These are phyloP conservation scores for Lichtheimia corymbifera DNA, from an alignment of 371 early-diverging fungal genomes.

Conservation along the genomic window DNA sequence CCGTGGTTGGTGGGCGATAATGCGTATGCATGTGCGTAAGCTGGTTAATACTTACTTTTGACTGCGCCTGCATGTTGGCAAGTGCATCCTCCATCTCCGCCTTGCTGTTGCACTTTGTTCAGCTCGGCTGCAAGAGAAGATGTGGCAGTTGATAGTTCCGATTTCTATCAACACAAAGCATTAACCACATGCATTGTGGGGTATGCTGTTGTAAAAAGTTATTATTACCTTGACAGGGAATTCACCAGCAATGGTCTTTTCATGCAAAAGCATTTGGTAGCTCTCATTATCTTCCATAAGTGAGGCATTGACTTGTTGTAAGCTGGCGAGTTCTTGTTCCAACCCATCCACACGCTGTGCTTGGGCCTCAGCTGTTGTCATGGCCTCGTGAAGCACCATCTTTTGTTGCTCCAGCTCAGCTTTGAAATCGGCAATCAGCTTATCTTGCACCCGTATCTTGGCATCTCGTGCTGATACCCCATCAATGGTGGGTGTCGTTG, in stretches of 20 bases:
- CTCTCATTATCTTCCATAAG: slow-evolving; percentile 86
- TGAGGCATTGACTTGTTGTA: slow-evolving; percentile 61
- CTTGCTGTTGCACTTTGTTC: slow-evolving; percentile 7
- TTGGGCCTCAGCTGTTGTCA: slow-evolving; percentile 31
- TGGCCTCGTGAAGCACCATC: slow-evolving; percentile 28
- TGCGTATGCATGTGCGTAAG: not conserved
- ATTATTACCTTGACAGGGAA: slow-evolving; percentile 45
- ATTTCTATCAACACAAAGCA: slow-evolving; percentile 6
- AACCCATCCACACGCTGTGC: slow-evolving; percentile 32
- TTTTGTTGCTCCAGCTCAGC: slow-evolving; percentile 29
- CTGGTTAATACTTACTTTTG: slow-evolving; percentile 8
- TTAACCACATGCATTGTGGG: not conserved
- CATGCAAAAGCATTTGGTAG: slow-evolving; percentile 77
- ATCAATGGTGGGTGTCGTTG: not conserved
- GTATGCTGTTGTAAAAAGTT: too few relatives aligned
- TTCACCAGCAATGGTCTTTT: slow-evolving; percentile 79
- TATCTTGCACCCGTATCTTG: slow-evolving; percentile 36
- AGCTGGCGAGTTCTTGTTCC: slow-evolving; percentile 51
- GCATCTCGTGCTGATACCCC: slow-evolving; percentile 14
- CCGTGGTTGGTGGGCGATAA: not conserved
- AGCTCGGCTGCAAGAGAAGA: slow-evolving; percentile 14
- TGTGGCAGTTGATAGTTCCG: not conserved
- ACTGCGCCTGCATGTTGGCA: slow-evolving; percentile 11
- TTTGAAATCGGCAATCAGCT: slow-evolving; percentile 27
- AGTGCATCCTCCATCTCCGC: not conserved